These are phyloP conservation scores for Trichoderma lentiforme DNA, from an alignment of 2,329 filamentous ascomycete species.

Conservation along the genomic window DNA sequence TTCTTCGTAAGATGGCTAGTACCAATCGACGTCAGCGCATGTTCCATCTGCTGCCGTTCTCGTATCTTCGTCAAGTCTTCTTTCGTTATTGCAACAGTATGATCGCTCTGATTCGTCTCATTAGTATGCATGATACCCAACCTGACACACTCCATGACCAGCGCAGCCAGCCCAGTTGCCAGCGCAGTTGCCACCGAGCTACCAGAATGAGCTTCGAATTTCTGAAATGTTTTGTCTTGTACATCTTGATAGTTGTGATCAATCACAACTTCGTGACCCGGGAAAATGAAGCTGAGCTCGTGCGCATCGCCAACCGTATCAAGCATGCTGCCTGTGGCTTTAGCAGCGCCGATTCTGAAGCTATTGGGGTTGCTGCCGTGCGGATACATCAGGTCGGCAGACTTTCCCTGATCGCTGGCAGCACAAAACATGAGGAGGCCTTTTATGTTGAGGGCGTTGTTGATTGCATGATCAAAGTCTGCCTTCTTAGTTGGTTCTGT, in stretches of 20 bases:
- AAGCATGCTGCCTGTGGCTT: neutral
- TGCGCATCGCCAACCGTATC: neutral
- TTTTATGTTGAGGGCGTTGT: neutral
- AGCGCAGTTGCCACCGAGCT: conserved; percentile 10
- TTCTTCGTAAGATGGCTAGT: neutral
- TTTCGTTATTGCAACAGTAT: neutral
- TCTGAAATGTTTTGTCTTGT: neutral
- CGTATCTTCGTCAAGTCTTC: neutral
- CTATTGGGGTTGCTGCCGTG: neutral
- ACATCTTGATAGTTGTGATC: neutral
- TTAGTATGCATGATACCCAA: neutral
- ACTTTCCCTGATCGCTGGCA: neutral
- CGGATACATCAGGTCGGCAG: neutral
- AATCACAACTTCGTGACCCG: neutral
- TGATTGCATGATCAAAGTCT: neutral
- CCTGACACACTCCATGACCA: conserved; percentile 4
- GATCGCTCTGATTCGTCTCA: neutral
- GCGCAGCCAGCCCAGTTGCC: conserved; percentile 2
- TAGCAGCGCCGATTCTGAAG: conserved; percentile 6
- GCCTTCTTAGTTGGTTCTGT: neutral
- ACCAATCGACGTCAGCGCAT: neutral
- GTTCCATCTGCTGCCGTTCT: neutral
- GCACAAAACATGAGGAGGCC: conserved; percentile 6
- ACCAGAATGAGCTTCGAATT: neutral
- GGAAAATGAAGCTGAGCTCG: neutral